phyloP scores from a whole-genome alignment of 2,329 filamentous ascomycete species.

The Cladosporium sp. region DNA sequence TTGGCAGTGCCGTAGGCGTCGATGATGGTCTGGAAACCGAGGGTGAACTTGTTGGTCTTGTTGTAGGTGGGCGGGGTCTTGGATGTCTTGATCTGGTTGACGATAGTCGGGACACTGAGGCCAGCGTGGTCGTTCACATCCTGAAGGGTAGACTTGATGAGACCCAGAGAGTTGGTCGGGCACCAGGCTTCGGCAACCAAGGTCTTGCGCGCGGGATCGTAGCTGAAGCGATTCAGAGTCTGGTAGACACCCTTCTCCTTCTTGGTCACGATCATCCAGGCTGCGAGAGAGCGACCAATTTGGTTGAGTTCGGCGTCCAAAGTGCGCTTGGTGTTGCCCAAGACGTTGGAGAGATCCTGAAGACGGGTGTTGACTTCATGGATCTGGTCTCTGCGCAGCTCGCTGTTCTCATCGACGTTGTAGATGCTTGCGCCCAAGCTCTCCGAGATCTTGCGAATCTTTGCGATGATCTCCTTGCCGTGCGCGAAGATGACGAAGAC shows the following conservation, averaged over 20 bases:
- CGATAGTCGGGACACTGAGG: conserved; percentile 94
- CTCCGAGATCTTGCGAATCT: conserved; percentile 98
- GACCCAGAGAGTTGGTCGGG: conserved; percentile 82
- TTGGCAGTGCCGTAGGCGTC: conserved; percentile 97
- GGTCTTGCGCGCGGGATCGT: conserved; percentile 91
- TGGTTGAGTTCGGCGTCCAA: conserved; percentile 90
- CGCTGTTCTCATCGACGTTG: conserved; percentile 95
- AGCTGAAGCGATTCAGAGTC: conserved; percentile 93
- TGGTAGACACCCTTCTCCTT: conserved; percentile 99
- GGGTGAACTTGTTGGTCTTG: conserved; percentile 97
- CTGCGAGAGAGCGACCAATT: conserved; percentile 86
- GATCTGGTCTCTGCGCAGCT: conserved; percentile 91
- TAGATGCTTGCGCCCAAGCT: conserved; percentile 95
- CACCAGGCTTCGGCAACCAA: conserved; percentile 98
- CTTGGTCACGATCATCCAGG: conserved; percentile 96
- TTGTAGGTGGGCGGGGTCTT: conserved; percentile 97
- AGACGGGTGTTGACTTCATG: conserved; percentile 95
- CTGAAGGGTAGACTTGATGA: conserved; percentile 90
- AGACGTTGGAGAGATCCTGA: conserved; percentile 85
- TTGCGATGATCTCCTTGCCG: conserved; percentile 95
- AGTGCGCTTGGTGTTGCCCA: conserved; percentile 92
- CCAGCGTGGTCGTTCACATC: conserved; percentile 96
- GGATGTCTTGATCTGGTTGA: conserved; percentile 95
- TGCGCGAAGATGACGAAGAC: conserved; percentile 99
- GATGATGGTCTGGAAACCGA: conserved; percentile 98